Evolutionary conservation across 2,329 filamentous ascomycete genomes (phyloP), one percentile per base, ranked within the genome.

Genomic region (Byssothecium circinans): DNA sequence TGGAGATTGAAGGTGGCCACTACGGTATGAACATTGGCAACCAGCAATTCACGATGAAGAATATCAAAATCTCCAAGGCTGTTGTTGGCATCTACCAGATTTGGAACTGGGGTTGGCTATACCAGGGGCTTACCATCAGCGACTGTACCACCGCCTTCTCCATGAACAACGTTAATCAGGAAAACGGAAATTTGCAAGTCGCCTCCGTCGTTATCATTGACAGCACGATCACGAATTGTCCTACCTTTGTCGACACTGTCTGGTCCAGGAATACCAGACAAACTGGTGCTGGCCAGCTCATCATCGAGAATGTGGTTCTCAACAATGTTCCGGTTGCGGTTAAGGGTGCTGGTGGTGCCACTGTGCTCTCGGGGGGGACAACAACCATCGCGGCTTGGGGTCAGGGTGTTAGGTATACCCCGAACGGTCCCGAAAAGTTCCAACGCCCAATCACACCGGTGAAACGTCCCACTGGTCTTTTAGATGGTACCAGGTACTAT

Each of bases 81-180:
- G 69, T 74, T 1, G 80, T 78, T 0, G 80, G 78, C 15, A 81
- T 86, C 42, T 76, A 76, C 11, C 77, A 83, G 50, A 74, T 81
- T 37, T 85, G 81, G 81, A 72, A 82, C 52, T 85, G 82, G 82
- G 79, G 79, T 2, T 85, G 76, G 76, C 75, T 77, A 1, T 82
- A 79, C 54, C 73, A 78, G 38, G 72, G 72, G 8, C 65, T 84
- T 41, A 73, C 49, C 2, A 75, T 85, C 47, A 74, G 74, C 34
- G 79, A 81, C 61, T 83, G 81, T 57, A 62, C 64, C 1, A 74
- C 76, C n/a, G 82, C 78, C 5, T 70, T 85, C 15, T 75, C 79
- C 17, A 81, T 85, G 69, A 60, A 47, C 34, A 65, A 66, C 32
- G 62, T 61, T 1, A 56, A 53, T 11, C 29, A 50, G 12, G 39